phyloP scores from a whole-genome alignment of 306 rosid species.

The Inga oerstediana region DNA sequence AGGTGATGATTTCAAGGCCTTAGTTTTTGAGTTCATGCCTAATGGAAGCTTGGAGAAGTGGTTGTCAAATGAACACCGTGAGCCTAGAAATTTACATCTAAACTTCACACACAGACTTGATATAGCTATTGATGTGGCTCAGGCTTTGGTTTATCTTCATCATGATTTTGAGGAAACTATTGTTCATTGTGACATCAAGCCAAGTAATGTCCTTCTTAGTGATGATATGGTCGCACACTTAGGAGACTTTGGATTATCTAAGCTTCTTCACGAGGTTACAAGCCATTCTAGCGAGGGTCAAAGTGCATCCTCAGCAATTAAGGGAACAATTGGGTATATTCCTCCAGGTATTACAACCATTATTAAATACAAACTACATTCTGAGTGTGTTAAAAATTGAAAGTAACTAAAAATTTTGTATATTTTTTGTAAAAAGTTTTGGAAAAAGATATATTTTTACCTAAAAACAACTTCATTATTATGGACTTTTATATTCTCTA shows the following conservation, averaged over 20 bases:
- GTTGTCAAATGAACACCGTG: not conserved
- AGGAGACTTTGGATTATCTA: not conserved
- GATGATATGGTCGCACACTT: not conserved
- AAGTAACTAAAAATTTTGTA: not conserved
- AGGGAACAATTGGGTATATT: conserved; percentile 41
- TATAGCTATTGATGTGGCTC: not conserved
- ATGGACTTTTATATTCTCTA: not conserved
- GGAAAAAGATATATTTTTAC: not conserved
- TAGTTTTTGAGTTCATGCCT: not conserved
- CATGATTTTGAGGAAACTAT: not conserved
- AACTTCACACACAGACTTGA: not conserved
- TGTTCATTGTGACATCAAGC: not conserved
- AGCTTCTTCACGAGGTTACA: not conserved
- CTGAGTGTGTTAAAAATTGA: not conserved
- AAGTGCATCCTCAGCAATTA: not conserved
- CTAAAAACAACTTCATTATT: not conserved
- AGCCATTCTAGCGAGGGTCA: not conserved
- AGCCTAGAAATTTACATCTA: not conserved
- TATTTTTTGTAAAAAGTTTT: too few species aligned
- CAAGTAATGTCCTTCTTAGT: not conserved
- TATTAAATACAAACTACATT: too few species aligned
- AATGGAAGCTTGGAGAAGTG: not conserved
- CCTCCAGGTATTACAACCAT: conserved; percentile 13
- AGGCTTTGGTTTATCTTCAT: too few species aligned
- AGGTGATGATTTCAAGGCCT: not conserved